Evolutionary conservation across 768 basidiomycete genomes (phyloP).

Genomic region (Suillus subalutaceus): DNA sequence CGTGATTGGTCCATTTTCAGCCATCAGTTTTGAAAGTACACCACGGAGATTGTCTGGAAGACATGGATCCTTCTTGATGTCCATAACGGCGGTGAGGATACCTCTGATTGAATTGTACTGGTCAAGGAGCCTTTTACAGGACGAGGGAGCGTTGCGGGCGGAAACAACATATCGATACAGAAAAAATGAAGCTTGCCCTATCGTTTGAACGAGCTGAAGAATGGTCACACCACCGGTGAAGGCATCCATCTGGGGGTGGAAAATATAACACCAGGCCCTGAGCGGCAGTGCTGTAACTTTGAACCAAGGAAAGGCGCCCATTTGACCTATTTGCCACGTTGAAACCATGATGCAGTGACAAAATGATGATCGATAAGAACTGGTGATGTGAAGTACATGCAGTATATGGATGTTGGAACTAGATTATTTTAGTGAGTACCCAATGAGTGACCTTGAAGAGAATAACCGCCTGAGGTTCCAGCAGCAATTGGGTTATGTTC

Average conservation of each 20-base stretch:
- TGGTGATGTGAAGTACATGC: too few relatives aligned
- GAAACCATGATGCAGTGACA: too few relatives aligned
- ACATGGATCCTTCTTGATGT: not conserved
- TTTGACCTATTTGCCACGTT: too few relatives aligned
- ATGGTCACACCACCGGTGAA: not conserved
- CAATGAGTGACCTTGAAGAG: too few relatives aligned
- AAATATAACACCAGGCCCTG: too few relatives aligned
- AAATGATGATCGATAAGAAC: too few relatives aligned
- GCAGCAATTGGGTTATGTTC: too few relatives aligned
- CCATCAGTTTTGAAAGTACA: not conserved
- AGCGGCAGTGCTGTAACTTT: too few relatives aligned
- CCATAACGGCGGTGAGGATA: not conserved
- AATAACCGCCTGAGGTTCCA: too few relatives aligned
- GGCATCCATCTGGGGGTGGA: not conserved
- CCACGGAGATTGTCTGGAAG: not conserved
- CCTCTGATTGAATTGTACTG: not conserved
- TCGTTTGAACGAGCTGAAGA: slow-evolving; percentile 6
- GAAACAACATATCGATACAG: slow-evolving; percentile 8
- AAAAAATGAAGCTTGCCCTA: not conserved
- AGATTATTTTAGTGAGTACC: too few relatives aligned
- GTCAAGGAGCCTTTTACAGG: not conserved
- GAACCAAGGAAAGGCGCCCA: too few relatives aligned
- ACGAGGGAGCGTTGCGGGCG: not conserved
- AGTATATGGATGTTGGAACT: too few relatives aligned
- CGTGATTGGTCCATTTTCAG: not conserved